Conservation (phyloP, 2,329 filamentous ascomycete genomes). For the Xylariales sp. region DNA sequence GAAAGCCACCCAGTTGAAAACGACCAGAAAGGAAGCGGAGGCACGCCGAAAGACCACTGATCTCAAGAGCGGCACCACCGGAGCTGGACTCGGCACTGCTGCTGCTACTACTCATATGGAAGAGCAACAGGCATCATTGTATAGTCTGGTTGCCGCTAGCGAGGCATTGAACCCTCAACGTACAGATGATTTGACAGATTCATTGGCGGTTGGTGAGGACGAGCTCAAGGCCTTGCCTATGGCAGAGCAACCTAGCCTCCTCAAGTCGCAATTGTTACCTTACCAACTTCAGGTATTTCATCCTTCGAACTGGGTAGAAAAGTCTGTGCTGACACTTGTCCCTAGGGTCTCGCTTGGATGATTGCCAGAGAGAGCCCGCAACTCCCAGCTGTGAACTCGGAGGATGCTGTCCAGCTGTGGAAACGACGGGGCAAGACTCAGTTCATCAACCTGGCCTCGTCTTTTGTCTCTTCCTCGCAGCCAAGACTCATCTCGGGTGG, state of each 20-base stretch:
- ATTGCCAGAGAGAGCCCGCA: constrained; percentile 67
- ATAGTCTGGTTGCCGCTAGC: constrained; percentile 62
- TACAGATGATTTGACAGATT: constrained; percentile 61
- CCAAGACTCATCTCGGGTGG: constrained; percentile 72
- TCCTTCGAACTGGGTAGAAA: background rate
- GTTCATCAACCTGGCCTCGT: constrained; percentile 68
- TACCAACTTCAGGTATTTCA: constrained; percentile 63
- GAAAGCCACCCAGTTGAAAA: constrained; percentile 49
- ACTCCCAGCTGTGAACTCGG: constrained; percentile 53
- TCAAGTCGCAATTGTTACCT: constrained; percentile 66
- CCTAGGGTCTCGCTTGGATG: constrained; percentile 77
- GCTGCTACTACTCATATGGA: constrained; percentile 13
- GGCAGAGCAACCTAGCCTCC: constrained; percentile 60
- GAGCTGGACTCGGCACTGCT: constrained; percentile 29
- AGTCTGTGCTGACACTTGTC: background rate
- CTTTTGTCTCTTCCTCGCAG: constrained; percentile 52
- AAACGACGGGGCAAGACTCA: constrained; percentile 42
- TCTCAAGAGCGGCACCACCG: constrained; percentile 32
- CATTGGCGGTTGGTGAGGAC: constrained; percentile 66
- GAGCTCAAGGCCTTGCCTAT: constrained; percentile 66
- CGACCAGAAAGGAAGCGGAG: constrained; percentile 49
- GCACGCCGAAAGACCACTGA: constrained; percentile 41
- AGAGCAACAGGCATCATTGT: constrained; percentile 44
- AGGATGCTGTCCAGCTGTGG: constrained; percentile 73
- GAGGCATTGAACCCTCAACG: constrained; percentile 60